Base-by-base conservation (phyloP, 108 stramenopile genomes). In the Fragilaria crotonensis region DNA sequence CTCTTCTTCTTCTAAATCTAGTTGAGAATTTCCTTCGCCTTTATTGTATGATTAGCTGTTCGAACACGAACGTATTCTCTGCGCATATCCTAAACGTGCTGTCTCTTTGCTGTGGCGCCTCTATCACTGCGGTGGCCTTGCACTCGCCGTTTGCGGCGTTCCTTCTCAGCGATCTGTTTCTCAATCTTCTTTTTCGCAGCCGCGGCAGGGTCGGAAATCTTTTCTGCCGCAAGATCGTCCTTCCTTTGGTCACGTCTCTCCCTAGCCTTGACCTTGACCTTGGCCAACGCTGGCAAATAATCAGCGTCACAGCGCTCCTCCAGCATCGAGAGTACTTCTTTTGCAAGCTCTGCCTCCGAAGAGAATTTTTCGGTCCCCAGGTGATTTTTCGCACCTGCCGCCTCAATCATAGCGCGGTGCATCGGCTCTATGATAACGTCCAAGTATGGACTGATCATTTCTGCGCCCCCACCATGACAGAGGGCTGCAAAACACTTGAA, bases 401-500 rank as follows among this genome's bases (percentile, higher is more conserved):
- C 64, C 54, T 93, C 92, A 53, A 76, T 58, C 7, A 74, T 73
- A n/a, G 72, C 67, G 52, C 92, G 87, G 52, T 90, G 76, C 11
- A 90, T 52, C 19, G 87, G 84, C 45, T 85, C 86, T 48, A 93
- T 66, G 71, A 93, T 82, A 41, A 93, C 50, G 52, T 81, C 83
- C 59, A 93, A 45, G 60, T 87, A 72, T 11, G 68, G 78, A 48
- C 53, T 62, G 14, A 89, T 53, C 5, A 78, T 36, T 14, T 77
- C 58, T 19, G 68, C 67, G 30, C 66, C 52, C 26, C 73, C 77
- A 9, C 55, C 58, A 9, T 73, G 69, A 2, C 72, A 63, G 52
- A 93, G 71, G 2, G 92, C 83, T 25, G 86, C 92, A 71, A 82
- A 93, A 48, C 86, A 85, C 57, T 90, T 89, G 74, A 81, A 93